A percentile compares a stretch with the other conserved stretches of the same genome.
phyloP scores from a whole-genome alignment of 208 protist genomes.

The Porcisia deanei region DNA sequence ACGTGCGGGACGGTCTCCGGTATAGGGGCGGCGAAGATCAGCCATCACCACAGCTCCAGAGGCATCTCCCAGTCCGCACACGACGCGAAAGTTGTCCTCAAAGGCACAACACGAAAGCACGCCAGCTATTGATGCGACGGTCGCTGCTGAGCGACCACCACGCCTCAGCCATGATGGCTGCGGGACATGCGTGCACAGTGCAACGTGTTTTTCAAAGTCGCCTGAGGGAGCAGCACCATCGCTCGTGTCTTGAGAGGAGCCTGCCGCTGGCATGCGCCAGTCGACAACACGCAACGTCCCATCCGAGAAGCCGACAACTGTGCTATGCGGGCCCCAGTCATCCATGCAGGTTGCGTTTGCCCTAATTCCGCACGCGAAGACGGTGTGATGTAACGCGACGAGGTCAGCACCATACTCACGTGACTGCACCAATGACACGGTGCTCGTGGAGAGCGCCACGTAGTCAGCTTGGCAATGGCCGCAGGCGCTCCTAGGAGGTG shows the following conservation, averaged over 20 bases:
- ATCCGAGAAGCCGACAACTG: slow-evolving; percentile 67
- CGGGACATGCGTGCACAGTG: slow-evolving; percentile 24
- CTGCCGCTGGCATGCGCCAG: slow-evolving; percentile 43
- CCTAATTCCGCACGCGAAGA: slow-evolving; percentile 16
- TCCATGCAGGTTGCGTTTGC: slow-evolving; percentile 58
- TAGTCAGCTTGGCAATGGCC: slow-evolving; percentile 14
- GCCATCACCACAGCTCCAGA: slow-evolving; percentile 57
- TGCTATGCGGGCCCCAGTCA: slow-evolving; percentile 47
- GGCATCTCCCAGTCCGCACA: slow-evolving; percentile 60
- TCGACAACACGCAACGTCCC: slow-evolving; percentile 63
- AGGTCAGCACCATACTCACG: slow-evolving; percentile 29
- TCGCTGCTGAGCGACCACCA: slow-evolving; percentile 8
- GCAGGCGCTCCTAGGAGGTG: background rate
- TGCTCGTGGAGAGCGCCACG: slow-evolving; percentile 17
- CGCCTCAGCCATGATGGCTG: slow-evolving; percentile 42
- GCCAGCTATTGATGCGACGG: slow-evolving; percentile 25
- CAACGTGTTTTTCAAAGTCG: background rate
- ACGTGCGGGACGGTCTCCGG: background rate
- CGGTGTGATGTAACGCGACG: slow-evolving; percentile 7
- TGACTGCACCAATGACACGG: slow-evolving; percentile 20
- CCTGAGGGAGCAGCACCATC: background rate
- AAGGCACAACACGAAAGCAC: slow-evolving; percentile 72
- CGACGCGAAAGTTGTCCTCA: slow-evolving; percentile 56
- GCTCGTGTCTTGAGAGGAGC: background rate
- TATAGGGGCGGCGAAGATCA: slow-evolving; percentile 48